Conservation (phyloP, 768 basidiomycete genomes). For the Nidularia pulvinata region DNA sequence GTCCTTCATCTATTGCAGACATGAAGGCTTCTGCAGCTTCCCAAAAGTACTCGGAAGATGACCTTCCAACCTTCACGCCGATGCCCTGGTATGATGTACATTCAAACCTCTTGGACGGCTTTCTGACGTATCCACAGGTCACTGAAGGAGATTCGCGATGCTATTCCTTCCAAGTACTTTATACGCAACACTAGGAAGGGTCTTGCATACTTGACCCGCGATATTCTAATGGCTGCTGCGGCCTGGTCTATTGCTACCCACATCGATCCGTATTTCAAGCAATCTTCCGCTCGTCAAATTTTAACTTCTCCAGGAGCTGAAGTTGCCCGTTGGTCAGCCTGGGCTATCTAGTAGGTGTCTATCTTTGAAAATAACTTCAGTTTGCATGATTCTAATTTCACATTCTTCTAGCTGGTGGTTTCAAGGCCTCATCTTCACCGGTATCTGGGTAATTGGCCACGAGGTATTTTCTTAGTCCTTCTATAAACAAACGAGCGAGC, state of each 20-base stretch:
- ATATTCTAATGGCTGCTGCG: slow-evolving; percentile 38
- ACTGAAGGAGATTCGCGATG: slow-evolving; percentile 47
- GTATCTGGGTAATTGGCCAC: slow-evolving; percentile 61
- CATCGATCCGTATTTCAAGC: slow-evolving; percentile 41
- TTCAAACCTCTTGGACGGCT: not conserved
- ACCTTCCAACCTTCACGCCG: slow-evolving; percentile 39
- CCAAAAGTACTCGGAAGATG: slow-evolving; percentile 33
- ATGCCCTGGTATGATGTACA: slow-evolving; percentile 39
- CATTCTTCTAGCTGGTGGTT: slow-evolving; percentile 47
- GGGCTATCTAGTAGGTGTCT: slow-evolving; percentile 43
- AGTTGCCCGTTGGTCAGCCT: slow-evolving; percentile 36
- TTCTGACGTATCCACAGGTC: slow-evolving; percentile 27
- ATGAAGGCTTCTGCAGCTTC: slow-evolving; percentile 4
- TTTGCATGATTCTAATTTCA: not conserved
- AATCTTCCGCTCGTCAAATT: slow-evolving; percentile 10
- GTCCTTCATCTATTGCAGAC: not conserved
- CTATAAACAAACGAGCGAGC: not conserved
- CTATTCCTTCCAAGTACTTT: slow-evolving; percentile 46
- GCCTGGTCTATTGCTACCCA: slow-evolving; percentile 39
- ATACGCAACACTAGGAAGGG: slow-evolving; percentile 38
- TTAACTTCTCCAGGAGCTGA: slow-evolving; percentile 34
- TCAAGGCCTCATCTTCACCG: slow-evolving; percentile 58
- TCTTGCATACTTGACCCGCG: slow-evolving; percentile 40
- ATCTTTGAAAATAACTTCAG: not conserved
- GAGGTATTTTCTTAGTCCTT: slow-evolving; percentile 29